Evolutionary conservation across 495 filamentous ascomycete species (phyloP).

Genomic region (Lepraria neglecta): DNA sequence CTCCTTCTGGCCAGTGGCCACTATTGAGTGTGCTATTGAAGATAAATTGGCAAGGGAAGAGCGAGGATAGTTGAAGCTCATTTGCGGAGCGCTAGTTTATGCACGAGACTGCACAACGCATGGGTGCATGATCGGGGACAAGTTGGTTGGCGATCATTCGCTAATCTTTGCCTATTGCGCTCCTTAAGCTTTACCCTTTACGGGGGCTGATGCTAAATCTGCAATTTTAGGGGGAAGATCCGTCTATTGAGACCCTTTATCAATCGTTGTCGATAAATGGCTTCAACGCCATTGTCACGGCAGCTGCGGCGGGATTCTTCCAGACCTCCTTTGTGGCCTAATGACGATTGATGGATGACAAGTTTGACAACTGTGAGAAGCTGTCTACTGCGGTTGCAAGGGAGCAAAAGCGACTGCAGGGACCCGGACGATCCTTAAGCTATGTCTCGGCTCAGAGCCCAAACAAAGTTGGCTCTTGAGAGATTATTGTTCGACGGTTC

Average conservation of each 20-base stretch:
- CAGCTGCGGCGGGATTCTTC: not conserved
- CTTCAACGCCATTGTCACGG: not conserved
- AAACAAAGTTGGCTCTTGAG: too few species aligned
- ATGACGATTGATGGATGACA: too few species aligned
- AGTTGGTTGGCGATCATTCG: slow-evolving; percentile 3
- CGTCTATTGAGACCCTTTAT: not conserved
- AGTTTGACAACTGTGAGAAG: too few species aligned
- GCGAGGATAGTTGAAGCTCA: not conserved
- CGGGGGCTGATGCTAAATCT: not conserved
- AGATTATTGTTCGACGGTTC: too few species aligned
- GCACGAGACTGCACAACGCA: slow-evolving; percentile 8
- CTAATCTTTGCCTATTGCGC: slow-evolving; percentile 8
- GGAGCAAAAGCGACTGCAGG: too few species aligned
- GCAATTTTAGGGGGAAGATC: slow-evolving; percentile 2
- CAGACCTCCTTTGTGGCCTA: too few species aligned
- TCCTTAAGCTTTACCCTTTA: slow-evolving; percentile 3
- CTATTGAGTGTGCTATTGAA: not conserved
- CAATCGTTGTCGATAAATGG: not conserved
- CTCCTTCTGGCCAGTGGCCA: not conserved
- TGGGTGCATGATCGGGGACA: slow-evolving; percentile 2
- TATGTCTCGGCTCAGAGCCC: too few species aligned
- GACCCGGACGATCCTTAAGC: too few species aligned
- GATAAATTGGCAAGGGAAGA: not conserved
- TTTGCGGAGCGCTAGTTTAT: slow-evolving; percentile 2
- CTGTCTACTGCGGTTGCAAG: too few species aligned